Evolutionary conservation across 140 eudicot genomes (phyloP).

Genomic region (Oenanthe javanica): DNA sequence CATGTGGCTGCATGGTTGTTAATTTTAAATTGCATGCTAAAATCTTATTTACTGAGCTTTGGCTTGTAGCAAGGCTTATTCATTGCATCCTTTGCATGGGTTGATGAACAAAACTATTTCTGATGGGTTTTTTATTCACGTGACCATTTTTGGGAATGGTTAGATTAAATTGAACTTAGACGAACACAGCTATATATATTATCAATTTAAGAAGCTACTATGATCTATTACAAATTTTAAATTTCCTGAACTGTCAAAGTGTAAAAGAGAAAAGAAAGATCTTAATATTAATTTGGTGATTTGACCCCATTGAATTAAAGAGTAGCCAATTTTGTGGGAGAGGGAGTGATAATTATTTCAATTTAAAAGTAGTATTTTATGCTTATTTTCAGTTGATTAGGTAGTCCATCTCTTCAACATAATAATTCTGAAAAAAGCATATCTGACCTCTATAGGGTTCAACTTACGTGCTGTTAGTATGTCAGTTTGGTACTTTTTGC

Average conservation of each 20-base stretch:
- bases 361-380: not conserved
- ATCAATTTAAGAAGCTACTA: not conserved
- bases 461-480: not conserved
- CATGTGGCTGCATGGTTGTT: not conserved
- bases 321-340: not conserved
- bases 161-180: not conserved
- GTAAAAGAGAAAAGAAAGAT: not conserved
- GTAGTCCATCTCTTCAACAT: not conserved
- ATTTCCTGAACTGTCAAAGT: not conserved
- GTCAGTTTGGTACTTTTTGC: not conserved
- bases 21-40: not conserved
- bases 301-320: not conserved
- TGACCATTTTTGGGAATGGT: conserved; percentile 6
- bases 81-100: not conserved
- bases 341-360: not conserved
- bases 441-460: not conserved
- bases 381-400: not conserved
- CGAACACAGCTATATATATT: not conserved
- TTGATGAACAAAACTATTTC: not conserved
- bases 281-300: not conserved
- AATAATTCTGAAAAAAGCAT: not conserved
- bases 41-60: not conserved
- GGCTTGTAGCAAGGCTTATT: not conserved
- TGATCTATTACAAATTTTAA: not conserved
- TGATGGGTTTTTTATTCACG: not conserved